These are phyloP conservation scores for Castanospermum australe DNA, from an alignment of 306 rosid species.

Conservation along the genomic window DNA sequence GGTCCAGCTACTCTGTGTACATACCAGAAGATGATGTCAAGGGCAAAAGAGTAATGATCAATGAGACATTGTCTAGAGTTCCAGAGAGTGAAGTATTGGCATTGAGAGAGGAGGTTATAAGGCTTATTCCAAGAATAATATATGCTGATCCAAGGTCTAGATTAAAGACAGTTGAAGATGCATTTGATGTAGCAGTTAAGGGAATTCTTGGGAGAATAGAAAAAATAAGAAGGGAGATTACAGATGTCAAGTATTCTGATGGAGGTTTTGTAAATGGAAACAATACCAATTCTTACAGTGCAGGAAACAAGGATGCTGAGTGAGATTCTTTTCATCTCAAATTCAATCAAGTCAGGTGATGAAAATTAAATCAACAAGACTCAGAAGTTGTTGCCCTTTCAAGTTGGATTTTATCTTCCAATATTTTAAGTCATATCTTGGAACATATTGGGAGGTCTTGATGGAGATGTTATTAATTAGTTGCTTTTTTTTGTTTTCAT, in stretches of 20 bases:
- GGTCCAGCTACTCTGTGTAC: slow-evolving; percentile 39
- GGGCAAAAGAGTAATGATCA: slow-evolving; percentile 24
- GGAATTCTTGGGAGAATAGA: slow-evolving; percentile 49
- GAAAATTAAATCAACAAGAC: background rate
- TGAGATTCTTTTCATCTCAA: background rate
- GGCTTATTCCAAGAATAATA: slow-evolving; percentile 46
- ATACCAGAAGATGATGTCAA: slow-evolving; percentile 35
- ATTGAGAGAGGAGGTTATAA: slow-evolving; percentile 49
- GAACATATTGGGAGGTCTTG: no score
- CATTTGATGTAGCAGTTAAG: slow-evolving; percentile 54
- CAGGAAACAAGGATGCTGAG: background rate
- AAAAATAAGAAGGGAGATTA: slow-evolving; percentile 17
- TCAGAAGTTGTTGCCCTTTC: background rate
- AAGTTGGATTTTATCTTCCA: background rate
- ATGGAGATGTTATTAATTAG: no score
- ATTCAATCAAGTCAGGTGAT: background rate
- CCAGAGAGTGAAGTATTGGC: slow-evolving; percentile 28
- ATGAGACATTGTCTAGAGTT: slow-evolving; percentile 34
- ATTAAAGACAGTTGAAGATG: slow-evolving; percentile 45
- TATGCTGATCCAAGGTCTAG: slow-evolving; percentile 45
- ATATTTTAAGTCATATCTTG: no score
- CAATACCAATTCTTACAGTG: background rate
- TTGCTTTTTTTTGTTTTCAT: no score
- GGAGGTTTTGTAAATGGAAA: background rate
- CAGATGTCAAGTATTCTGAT: background rate